Evolutionary conservation across 768 basidiomycete genomes (phyloP).

Genomic region (Pulveroboletus sp.): DNA sequence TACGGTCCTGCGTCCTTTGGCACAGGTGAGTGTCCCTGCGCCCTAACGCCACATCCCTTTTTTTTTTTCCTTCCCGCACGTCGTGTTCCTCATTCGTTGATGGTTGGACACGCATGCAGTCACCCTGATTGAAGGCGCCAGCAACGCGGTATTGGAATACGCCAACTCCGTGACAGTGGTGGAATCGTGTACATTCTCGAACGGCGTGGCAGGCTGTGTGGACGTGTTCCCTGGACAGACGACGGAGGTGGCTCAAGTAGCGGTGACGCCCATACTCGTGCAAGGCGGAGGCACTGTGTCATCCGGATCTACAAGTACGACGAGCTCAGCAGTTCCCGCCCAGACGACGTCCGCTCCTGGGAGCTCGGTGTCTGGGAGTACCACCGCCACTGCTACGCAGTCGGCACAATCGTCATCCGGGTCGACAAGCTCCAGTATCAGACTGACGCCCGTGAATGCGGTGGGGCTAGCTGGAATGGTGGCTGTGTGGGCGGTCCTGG

Average conservation of each 20-base stretch:
- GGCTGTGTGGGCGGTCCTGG: conserved; percentile 1
- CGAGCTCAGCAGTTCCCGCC: neutral
- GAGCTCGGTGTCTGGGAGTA: neutral
- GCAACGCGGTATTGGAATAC: neutral
- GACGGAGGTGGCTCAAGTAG: neutral
- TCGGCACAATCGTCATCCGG: neutral
- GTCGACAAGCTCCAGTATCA: conserved; percentile 2
- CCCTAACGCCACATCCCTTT: too few species aligned
- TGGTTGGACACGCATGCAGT: neutral
- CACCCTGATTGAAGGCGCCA: neutral
- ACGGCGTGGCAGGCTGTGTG: neutral
- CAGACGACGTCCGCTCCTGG: neutral
- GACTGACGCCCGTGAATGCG: neutral
- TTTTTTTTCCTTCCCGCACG: too few species aligned
- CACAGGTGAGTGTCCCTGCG: conserved; percentile 28
- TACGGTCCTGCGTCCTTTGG: conserved; percentile 32
- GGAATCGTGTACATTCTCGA: neutral
- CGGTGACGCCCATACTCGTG: conserved; percentile 6
- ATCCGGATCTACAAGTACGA: neutral
- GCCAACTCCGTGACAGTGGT: neutral
- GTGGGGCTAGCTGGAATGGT: neutral
- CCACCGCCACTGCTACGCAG: neutral
- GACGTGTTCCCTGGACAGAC: neutral
- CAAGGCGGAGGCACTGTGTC: conserved; percentile 7
- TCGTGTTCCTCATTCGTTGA: too few species aligned